phyloP scores from a whole-genome alignment of 2,329 filamentous ascomycete genomes.

The Neoarthrinium moseri region DNA sequence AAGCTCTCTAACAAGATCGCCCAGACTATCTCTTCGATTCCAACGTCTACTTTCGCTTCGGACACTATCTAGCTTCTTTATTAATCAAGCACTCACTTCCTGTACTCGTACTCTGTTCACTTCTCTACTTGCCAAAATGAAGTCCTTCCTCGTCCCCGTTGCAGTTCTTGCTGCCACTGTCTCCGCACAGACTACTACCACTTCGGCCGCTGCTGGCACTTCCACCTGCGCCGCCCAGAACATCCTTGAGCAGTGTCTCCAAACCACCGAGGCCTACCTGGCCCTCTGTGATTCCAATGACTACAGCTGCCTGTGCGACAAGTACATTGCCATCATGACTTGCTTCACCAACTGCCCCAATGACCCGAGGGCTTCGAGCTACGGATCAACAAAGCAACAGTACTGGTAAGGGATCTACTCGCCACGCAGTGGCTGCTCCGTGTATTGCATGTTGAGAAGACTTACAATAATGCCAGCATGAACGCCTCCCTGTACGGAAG shows the following conservation, averaged over 20 bases:
- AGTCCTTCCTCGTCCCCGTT: conserved; percentile 25
- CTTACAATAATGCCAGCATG: conserved; percentile 14
- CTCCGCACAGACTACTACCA: conserved; percentile 12
- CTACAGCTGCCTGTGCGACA: conserved; percentile 53
- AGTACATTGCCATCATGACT: conserved; percentile 50
- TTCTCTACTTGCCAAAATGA: conserved; percentile 8
- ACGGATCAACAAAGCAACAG: conserved; percentile 21
- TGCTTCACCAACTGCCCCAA: conserved; percentile 66
- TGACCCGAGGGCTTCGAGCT: conserved; percentile 29
- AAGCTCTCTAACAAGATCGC: not conserved
- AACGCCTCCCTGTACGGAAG: conserved; percentile 26
- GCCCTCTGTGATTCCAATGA: conserved; percentile 30
- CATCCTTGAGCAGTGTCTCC: conserved; percentile 36
- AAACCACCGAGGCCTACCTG: conserved; percentile 32
- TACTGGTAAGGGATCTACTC: conserved; percentile 23
- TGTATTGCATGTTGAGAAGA: not conserved
- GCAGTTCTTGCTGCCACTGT: conserved; percentile 20
- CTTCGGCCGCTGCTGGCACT: conserved; percentile 1
- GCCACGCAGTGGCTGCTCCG: not conserved
- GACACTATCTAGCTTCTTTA: not conserved
- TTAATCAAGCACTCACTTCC: not conserved
- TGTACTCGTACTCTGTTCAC: not conserved
- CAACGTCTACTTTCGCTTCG: too few species aligned
- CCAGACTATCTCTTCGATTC: not conserved
- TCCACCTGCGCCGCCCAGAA: conserved; percentile 30